Evolutionary conservation across 371 early-diverging fungal genomes (phyloP), one percentile per base, ranked within the genome.

Genomic region (Mucor circinelloides): DNA sequence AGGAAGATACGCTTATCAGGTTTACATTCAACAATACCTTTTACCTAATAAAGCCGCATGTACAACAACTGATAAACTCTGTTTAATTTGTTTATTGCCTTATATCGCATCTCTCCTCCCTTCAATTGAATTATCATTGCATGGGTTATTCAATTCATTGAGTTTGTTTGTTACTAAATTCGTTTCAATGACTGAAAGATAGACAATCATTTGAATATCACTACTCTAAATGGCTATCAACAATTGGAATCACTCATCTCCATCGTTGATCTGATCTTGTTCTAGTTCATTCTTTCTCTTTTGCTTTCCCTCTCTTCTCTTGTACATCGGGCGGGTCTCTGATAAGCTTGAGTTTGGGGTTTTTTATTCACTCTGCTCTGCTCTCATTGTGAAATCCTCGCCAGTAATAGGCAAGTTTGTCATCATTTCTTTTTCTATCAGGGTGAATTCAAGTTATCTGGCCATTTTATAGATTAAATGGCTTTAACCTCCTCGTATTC

Each of bases 161-260:
- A 57, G 13, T 57, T 57, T 57, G 30, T 57, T 52, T 52, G 25
- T 52, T 52, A 52, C 52, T 52, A 27, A 52, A 52, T 52, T 52
- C 13, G 52, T 25, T 4, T 10, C 25, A 0, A 25, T 48, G 23
- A 13, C 9, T 52, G 15, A 25, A 25, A 12, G 52, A 52, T 52
- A 52, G 52, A 27, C 27, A 52, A 52, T 27, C 23, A 21, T 9
- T 46, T 21, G 21, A 9, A 21, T 21, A 46, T 21, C 21, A 25
- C 4, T 52, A 8, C 46, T 19, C 19, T 46, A 52, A 52, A 52
- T 52, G 52, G 52, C 27, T 52, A 52, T 52, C 52, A 52, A 52
- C 27, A 52, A 25, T 52, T 52, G 25, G 25, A 15, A 12, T 40
- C 40, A 52, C 46, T 23, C 23, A 52, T 52, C 6, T 2, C 6